phyloP scores from a whole-genome alignment of 805 yeast genomes.

The Saccharomycopsis capsularis region DNA sequence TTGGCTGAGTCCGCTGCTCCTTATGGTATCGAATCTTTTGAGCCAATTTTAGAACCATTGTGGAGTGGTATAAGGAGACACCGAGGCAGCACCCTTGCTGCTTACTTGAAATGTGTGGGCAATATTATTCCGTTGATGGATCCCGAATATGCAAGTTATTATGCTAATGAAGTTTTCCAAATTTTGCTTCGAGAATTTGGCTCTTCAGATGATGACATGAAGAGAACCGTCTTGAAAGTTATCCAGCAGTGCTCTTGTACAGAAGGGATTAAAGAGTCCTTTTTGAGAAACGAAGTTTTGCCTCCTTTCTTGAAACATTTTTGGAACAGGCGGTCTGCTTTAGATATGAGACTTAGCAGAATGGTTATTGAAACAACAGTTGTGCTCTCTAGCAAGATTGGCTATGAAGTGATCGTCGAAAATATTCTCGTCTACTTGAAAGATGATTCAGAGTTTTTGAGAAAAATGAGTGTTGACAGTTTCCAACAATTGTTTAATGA shows the following conservation, averaged over 20 bases:
- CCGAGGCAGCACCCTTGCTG: constrained; percentile 70
- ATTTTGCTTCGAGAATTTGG: constrained; percentile 64
- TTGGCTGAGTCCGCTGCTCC: constrained; percentile 81
- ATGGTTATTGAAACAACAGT: constrained; percentile 69
- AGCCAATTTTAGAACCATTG: constrained; percentile 58
- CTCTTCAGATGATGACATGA: constrained; percentile 87
- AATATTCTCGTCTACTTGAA: constrained; percentile 52
- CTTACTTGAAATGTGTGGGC: constrained; percentile 72
- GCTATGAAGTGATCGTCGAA: constrained; percentile 54
- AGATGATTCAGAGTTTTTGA: constrained; percentile 75
- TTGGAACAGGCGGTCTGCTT: constrained; percentile 79
- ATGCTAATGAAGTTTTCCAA: constrained; percentile 65
- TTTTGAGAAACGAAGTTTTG: constrained; percentile 44
- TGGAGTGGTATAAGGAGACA: constrained; percentile 76
- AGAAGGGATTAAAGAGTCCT: constrained; percentile 43
- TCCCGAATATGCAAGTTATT: constrained; percentile 70
- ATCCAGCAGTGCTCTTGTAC: constrained; percentile 57
- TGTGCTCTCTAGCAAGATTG: constrained; percentile 59
- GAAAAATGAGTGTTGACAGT: constrained; percentile 74
- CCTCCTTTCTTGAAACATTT: constrained; percentile 61
- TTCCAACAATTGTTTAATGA: constrained; percentile 34
- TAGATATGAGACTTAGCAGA: constrained; percentile 50
- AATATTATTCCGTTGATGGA: constrained; percentile 81
- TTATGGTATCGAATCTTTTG: constrained; percentile 86
- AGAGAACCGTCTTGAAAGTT: constrained; percentile 59